Evolutionary conservation across 2,329 filamentous ascomycete species (phyloP).

Genomic region (Thyridium curvatum): DNA sequence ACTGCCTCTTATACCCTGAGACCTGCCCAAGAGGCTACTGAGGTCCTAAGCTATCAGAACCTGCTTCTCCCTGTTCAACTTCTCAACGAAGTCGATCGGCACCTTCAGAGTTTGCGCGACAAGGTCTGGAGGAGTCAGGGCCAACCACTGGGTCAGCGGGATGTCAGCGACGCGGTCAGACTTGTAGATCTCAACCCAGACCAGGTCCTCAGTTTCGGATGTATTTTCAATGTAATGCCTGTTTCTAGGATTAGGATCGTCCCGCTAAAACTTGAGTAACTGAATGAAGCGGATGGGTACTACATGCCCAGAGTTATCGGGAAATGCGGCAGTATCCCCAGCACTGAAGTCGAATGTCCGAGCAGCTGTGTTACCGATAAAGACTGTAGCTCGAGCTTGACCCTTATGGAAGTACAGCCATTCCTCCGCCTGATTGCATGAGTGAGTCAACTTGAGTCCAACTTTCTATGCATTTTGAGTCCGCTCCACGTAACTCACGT

Average conservation of each 20-base stretch:
- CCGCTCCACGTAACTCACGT: slow-evolving; percentile 32
- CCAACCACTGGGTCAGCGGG: slow-evolving; percentile 62
- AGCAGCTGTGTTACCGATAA: slow-evolving; percentile 53
- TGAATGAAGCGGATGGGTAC: neutral
- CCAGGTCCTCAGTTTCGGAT: slow-evolving; percentile 54
- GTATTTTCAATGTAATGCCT: slow-evolving; percentile 67
- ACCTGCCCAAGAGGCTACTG: too few species aligned
- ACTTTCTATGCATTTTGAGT: too few species aligned
- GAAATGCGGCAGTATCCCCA: slow-evolving; percentile 64
- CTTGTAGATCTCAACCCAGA: slow-evolving; percentile 67
- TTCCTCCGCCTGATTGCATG: slow-evolving; percentile 48
- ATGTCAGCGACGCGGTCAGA: slow-evolving; percentile 62
- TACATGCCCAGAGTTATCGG: slow-evolving; percentile 52
- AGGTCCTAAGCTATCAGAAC: slow-evolving; percentile 38
- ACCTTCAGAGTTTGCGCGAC: slow-evolving; percentile 56
- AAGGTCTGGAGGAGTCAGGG: slow-evolving; percentile 57
- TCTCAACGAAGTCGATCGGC: slow-evolving; percentile 46
- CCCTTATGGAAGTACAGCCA: slow-evolving; percentile 68
- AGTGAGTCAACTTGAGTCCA: neutral
- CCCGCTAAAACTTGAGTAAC: too few species aligned
- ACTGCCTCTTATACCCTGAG: too few species aligned
- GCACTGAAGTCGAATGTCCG: slow-evolving; percentile 62
- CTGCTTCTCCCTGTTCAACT: slow-evolving; percentile 59
- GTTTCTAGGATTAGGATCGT: too few species aligned
- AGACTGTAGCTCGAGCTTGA: slow-evolving; percentile 55